phyloP scores from a whole-genome alignment of 2,329 filamentous ascomycete genomes.

The Leptographium wingfieldii region DNA sequence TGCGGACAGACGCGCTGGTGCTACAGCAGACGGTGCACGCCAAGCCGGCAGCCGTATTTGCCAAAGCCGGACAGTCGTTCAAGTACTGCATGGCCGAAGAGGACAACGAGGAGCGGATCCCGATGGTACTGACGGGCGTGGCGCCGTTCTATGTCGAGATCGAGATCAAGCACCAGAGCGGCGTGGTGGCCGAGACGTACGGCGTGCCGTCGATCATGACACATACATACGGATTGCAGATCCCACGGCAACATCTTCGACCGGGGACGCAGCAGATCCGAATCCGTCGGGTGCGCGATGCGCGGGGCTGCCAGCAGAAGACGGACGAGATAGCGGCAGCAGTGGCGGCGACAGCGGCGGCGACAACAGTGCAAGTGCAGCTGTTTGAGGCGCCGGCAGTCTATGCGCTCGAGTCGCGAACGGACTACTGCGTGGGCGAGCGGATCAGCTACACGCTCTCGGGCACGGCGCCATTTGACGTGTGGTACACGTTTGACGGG shows the following conservation, averaged over 20 bases:
- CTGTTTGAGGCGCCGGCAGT: conserved; percentile 90
- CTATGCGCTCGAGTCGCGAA: conserved; percentile 69
- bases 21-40: conserved; percentile 77
- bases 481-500: conserved; percentile 82
- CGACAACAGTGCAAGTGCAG: conserved; percentile 64
- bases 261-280: conserved; percentile 82
- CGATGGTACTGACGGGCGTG: conserved; percentile 68
- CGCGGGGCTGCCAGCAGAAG: conserved; percentile 71
- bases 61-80: conserved; percentile 81
- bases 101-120: conserved; percentile 73
- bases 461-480: conserved; percentile 82
- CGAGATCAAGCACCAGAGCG: conserved; percentile 83
- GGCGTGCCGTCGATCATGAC: conserved; percentile 67
- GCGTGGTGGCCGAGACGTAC: conserved; percentile 60
- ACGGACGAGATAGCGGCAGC: conserved; percentile 23
- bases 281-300: conserved; percentile 81
- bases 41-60: conserved; percentile 70
- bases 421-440: conserved; percentile 92
- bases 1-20: conserved; percentile 39
- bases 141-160: conserved; percentile 86
- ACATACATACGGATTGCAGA: conserved; percentile 64
- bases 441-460: conserved; percentile 84
- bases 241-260: conserved; percentile 73
- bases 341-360: conserved; percentile 47
- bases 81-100: conserved; percentile 87